Conservation (phyloP, 306 rosid genomes). For the Vigna reflexopilosa region DNA sequence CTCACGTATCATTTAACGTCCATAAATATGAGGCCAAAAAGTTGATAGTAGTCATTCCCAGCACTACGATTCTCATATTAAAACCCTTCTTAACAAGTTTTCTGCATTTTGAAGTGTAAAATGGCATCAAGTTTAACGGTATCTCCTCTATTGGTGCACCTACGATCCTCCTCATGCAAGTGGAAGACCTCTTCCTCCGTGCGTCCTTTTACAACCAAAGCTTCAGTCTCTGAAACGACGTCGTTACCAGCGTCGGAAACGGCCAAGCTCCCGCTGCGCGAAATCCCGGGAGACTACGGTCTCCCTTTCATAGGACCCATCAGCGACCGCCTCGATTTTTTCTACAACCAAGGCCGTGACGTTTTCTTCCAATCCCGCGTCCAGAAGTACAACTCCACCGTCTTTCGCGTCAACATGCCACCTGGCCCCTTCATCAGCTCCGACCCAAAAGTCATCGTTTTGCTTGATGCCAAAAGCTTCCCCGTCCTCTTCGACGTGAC, state of each 20-base stretch:
- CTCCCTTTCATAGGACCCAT: slow-evolving; percentile 73
- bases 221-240: slow-evolving; percentile 52
- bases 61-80: too few relatives aligned
- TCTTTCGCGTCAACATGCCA: slow-evolving; percentile 87
- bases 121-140: slow-evolving; percentile 44
- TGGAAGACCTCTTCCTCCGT: slow-evolving; percentile 2
- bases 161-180: slow-evolving; percentile 21
- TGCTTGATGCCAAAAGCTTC: slow-evolving; percentile 87
- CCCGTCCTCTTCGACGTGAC: slow-evolving; percentile 76
- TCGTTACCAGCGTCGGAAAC: slow-evolving; percentile 34
- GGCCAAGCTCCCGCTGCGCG: slow-evolving; percentile 55
- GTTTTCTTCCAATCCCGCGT: slow-evolving; percentile 66
- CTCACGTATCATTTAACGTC: too few relatives aligned
- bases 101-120: not conserved
- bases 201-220: slow-evolving; percentile 35
- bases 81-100: too few relatives aligned
- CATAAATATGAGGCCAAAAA: too few relatives aligned
- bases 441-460: slow-evolving; percentile 65
- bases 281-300: slow-evolving; percentile 82
- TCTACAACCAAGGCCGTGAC: slow-evolving; percentile 79
- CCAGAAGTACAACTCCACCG: slow-evolving; percentile 72
- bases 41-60: too few relatives aligned
- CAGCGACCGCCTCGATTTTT: slow-evolving; percentile 74
- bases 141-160: slow-evolving; percentile 51
- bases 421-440: slow-evolving; percentile 77